phyloP scores from a whole-genome alignment of 768 basidiomycete species.

The Serendipita vermifera region DNA sequence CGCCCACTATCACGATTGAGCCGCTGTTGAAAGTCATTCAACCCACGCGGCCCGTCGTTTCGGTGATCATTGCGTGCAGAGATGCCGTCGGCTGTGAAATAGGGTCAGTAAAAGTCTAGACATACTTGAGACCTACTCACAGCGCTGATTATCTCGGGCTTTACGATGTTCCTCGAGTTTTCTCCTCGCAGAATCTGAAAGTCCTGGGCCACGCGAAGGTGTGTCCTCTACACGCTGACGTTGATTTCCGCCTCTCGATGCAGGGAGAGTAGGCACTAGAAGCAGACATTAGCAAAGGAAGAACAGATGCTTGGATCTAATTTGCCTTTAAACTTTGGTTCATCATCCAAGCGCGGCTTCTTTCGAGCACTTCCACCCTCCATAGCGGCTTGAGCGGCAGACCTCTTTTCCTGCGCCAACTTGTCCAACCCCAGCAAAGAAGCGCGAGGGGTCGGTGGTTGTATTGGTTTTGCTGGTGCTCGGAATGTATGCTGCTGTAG shows the following conservation, averaged over 20 bases:
- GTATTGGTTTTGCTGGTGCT: constrained; percentile 55
- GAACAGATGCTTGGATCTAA: background rate
- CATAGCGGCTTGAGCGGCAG: constrained; percentile 34
- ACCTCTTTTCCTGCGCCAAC: constrained; percentile 79
- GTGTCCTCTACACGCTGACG: constrained; percentile 80
- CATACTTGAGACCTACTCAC: constrained; percentile 24
- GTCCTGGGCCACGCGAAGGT: constrained; percentile 82
- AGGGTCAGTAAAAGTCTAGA: background rate
- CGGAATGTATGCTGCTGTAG: constrained; percentile 68
- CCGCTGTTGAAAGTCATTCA: constrained; percentile 90
- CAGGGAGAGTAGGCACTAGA: constrained; percentile 68
- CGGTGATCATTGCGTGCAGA: constrained; percentile 42
- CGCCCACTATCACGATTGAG: constrained; percentile 59
- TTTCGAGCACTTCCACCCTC: constrained; percentile 47
- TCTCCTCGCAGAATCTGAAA: constrained; percentile 60
- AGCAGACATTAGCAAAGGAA: background rate
- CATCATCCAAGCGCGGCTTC: constrained; percentile 46
- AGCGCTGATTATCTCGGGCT: constrained; percentile 55
- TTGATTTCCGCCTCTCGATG: constrained; percentile 37
- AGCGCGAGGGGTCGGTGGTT: constrained; percentile 62
- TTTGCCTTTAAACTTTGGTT: constrained; percentile 79
- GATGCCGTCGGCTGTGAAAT: constrained; percentile 52
- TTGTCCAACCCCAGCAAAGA: constrained; percentile 81
- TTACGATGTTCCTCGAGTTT: constrained; percentile 66
- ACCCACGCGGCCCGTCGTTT: constrained; percentile 53